Evolutionary conservation across 305 asterid genomes (phyloP).

Genomic region (Solanum hybrid): DNA sequence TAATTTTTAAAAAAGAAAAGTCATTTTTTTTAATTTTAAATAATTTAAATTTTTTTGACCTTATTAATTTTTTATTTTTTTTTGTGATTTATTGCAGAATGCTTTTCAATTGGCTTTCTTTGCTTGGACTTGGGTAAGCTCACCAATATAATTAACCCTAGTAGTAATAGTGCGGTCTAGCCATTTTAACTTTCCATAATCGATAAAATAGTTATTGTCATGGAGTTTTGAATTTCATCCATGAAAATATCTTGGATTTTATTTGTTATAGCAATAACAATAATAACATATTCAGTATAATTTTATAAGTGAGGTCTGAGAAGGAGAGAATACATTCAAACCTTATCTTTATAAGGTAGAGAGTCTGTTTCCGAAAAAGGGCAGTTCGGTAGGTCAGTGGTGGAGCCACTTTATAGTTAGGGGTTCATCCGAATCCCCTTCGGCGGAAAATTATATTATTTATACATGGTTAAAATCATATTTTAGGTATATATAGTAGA

Average conservation of each 20-base stretch:
- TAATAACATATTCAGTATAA: neutral
- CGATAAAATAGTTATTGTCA: neutral
- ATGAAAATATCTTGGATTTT: neutral
- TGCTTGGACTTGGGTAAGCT: conserved; percentile 78
- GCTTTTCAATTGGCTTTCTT: conserved; percentile 92
- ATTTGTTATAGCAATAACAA: neutral
- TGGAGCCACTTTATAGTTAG: neutral
- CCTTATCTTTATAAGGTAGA: neutral
- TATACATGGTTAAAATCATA: neutral
- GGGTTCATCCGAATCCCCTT: neutral
- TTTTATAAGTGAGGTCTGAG: neutral
- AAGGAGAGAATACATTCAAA: neutral
- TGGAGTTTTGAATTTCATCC: neutral
- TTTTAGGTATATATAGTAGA: neutral
- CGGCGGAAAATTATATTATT: too few species aligned
- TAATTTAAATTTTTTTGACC: neutral
- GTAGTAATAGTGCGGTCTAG: neutral
- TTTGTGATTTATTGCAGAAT: conserved; percentile 34
- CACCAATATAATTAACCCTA: neutral
- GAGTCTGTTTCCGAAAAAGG: neutral
- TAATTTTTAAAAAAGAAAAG: neutral
- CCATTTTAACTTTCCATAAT: neutral
- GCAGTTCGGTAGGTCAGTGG: neutral
- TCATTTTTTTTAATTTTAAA: neutral
- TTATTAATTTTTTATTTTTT: neutral